These are phyloP conservation scores for Curvularia verruculosa DNA, from an alignment of 2,329 filamentous ascomycete species.

Conservation along the genomic window DNA sequence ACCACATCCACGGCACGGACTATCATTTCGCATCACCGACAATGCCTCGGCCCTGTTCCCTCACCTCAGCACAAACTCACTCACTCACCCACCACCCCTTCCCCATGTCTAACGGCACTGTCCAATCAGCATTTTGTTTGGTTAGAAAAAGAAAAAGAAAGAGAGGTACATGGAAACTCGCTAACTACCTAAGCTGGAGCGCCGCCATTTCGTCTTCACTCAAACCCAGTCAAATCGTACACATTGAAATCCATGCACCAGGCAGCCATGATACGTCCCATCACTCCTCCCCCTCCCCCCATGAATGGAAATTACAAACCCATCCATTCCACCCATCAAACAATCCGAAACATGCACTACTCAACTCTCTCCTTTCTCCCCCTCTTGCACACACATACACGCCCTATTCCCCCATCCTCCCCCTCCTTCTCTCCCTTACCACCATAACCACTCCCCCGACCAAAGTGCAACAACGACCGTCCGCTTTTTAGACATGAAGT, in stretches of 20 bases:
- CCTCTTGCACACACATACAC: conserved; percentile 13
- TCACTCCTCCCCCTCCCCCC: not conserved
- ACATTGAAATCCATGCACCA: conserved; percentile 12
- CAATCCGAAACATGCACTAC: conserved; percentile 30
- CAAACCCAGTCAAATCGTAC: conserved; percentile 16
- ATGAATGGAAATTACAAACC: conserved; percentile 10
- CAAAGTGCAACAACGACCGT: conserved; percentile 13
- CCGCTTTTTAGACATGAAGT: conserved; percentile 29
- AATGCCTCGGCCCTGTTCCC: not conserved
- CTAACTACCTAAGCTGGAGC: conserved; percentile 11
- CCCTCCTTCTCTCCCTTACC: not conserved
- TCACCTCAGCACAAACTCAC: not conserved
- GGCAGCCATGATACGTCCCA: conserved; percentile 8
- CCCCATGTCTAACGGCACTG: not conserved
- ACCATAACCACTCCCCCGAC: conserved; percentile 9
- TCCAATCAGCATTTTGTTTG: conserved; percentile 5
- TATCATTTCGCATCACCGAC: not conserved
- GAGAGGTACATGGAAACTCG: conserved; percentile 15
- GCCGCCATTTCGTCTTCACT: conserved; percentile 11
- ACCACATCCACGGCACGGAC: not conserved
- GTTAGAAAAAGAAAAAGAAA: too few species aligned
- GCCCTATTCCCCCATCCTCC: conserved; percentile 1
- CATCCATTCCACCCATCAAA: conserved; percentile 13
- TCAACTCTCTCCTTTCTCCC: conserved; percentile 8
- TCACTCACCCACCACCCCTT: too few species aligned